Conservation (phyloP, 768 basidiomycete genomes). For the Suillus placidus region DNA sequence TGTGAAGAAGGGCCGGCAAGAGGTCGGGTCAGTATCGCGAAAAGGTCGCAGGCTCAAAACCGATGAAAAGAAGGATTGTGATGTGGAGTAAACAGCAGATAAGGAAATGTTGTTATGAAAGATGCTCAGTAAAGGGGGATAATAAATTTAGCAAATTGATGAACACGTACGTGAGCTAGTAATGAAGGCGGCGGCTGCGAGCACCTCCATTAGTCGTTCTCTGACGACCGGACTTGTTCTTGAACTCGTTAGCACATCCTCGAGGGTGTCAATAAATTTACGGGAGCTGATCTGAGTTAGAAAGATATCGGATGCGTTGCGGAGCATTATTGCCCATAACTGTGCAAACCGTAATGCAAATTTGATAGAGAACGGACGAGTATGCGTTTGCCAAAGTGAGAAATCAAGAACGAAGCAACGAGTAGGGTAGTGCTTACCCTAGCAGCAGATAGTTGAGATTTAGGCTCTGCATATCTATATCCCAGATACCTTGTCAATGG, state of each 20-base stretch:
- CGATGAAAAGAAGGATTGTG: not conserved
- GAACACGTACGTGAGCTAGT: slow-evolving; percentile 28
- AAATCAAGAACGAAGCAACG: slow-evolving; percentile 5
- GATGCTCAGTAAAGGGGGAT: not conserved
- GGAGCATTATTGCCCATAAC: slow-evolving; percentile 91
- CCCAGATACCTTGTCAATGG: not conserved
- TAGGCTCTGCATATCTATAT: slow-evolving; percentile 69
- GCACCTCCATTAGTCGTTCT: slow-evolving; percentile 77
- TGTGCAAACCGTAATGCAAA: slow-evolving; percentile 29
- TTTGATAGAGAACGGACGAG: not conserved
- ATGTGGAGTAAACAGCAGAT: not conserved
- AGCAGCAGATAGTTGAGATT: slow-evolving; percentile 76
- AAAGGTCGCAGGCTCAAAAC: not conserved
- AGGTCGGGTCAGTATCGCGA: not conserved
- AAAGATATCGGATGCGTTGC: slow-evolving; percentile 75
- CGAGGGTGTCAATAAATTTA: slow-evolving; percentile 80
- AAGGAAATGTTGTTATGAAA: not conserved
- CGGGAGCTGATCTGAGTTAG: slow-evolving; percentile 68
- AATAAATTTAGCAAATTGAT: not conserved
- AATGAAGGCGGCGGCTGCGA: slow-evolving; percentile 77
- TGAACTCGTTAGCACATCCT: slow-evolving; percentile 65
- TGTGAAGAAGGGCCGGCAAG: not conserved
- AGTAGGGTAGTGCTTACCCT: slow-evolving; percentile 47
- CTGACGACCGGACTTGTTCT: slow-evolving; percentile 79
- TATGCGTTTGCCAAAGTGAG: not conserved